Evolutionary conservation across 768 basidiomycete genomes (phyloP).

Genomic region (Xerocomellus intermedius): DNA sequence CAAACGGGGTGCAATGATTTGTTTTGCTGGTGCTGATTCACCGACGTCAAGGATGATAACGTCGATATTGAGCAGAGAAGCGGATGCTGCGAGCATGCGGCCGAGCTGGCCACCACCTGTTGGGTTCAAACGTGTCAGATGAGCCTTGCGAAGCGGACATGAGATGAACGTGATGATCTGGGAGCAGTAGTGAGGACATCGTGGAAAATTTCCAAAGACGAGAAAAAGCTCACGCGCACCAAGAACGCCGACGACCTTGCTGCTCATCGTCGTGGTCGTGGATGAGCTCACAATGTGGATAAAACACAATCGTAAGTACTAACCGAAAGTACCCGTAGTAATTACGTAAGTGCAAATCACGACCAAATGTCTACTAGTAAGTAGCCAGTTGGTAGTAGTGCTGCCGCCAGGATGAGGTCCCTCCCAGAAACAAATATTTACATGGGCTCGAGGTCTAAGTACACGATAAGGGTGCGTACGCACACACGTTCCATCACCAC

Average conservation of each 20-base stretch:
- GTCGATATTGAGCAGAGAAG: conserved; percentile 81
- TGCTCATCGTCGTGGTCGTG: conserved; percentile 20
- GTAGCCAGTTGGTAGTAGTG: too few species aligned
- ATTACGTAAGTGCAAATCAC: neutral
- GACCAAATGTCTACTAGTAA: too few species aligned
- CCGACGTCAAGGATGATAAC: conserved; percentile 85
- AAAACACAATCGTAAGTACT: too few species aligned
- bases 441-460: too few species aligned
- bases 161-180: conserved; percentile 9
- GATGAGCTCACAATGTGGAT: neutral
- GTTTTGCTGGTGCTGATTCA: conserved; percentile 83
- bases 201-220: neutral
- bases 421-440: too few species aligned
- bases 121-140: conserved; percentile 1
- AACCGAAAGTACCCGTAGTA: neutral
- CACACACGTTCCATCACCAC: too few species aligned
- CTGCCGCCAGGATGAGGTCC: too few species aligned
- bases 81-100: conserved; percentile 92
- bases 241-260: conserved; percentile 29
- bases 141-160: neutral
- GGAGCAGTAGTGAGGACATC: conserved; percentile 6
- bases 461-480: too few species aligned
- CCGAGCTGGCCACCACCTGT: conserved; percentile 96
- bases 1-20: conserved; percentile 60
- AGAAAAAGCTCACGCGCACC: conserved; percentile 28